Evolutionary conservation across 75 land plant genomes (phyloP), one percentile per base, ranked within the genome.

Genomic region (Chamaecyparis obtusa): DNA sequence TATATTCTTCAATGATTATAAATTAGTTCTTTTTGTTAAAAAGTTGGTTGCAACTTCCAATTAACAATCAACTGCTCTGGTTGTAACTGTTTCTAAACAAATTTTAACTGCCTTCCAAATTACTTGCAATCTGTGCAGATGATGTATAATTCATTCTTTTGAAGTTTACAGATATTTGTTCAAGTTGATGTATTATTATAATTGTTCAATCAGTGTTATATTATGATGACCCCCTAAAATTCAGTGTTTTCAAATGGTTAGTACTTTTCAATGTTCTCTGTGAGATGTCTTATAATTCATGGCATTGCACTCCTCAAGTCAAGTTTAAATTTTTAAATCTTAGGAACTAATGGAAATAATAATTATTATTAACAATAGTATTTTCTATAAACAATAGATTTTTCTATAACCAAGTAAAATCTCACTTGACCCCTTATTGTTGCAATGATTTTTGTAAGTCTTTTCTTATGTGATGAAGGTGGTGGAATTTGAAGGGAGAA

Each of bases 131-230:
- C 49, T 81, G 33, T 81, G 49, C 54, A 81, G 35, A 27, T 81
- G 51, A 81, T 46, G 54, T 81, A 81, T 81, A 81, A 46, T 51
- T 81, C 6, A 44, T 46, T 81, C 32, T 81, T 32, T 81, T 81
- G 49, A 81, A n/a, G 54, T n/a, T 39, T 46, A 44, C 32, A 27
- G n/a, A 81, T 1, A n/a, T 46, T 51, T 81, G 54, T 44, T 46
- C 54, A 81, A 46, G 48, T 41, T 81, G 46, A 9, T 44, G 24
- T 74, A 74, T 74, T 32, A 5, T 74, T 33, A 33, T 33, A 74
- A 10, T 72, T 72, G 11, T 9, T 13, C 41, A 39, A 39, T 1
- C 41, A 39, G 2, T 39, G 41, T 39, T 1, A 39, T 39, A 39
- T 74, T 11, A 74, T 33, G 2, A 33, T 33, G 15, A 32, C 76